A percentile compares a stretch with the other conserved stretches of the same genome.
phyloP scores from a whole-genome alignment of 2,329 filamentous ascomycete species.

The Botrytis deweyae region DNA sequence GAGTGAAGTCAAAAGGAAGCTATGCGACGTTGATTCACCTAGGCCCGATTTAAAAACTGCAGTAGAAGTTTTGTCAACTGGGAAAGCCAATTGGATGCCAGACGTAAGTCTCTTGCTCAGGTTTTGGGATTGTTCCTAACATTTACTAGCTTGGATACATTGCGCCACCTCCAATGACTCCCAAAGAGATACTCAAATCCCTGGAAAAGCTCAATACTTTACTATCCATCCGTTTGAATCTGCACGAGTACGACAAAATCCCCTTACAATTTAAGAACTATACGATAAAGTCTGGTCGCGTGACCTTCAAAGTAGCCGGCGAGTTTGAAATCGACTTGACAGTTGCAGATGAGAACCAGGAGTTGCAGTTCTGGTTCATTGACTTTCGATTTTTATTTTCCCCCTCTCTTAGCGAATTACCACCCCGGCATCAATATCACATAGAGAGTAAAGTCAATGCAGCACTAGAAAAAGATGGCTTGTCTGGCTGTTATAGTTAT shows the following conservation, averaged over 20 bases:
- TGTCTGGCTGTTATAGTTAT: constrained; percentile 79
- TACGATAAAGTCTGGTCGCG: constrained; percentile 78
- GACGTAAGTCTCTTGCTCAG: constrained; percentile 54
- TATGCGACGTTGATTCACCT: constrained; percentile 72
- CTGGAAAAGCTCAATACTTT: constrained; percentile 81
- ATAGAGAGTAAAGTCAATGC: constrained; percentile 73
- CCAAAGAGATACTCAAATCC: constrained; percentile 70
- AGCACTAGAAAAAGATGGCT: constrained; percentile 65
- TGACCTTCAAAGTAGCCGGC: constrained; percentile 76
- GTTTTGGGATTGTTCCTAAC: constrained; percentile 24
- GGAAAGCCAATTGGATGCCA: constrained; percentile 74
- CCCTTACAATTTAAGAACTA: constrained; percentile 78
- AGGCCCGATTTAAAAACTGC: constrained; percentile 92
- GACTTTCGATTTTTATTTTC: constrained; percentile 83
- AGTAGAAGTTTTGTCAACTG: constrained; percentile 77
- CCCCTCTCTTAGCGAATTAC: constrained; percentile 62
- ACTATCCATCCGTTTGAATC: constrained; percentile 76
- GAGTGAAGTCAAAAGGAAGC: constrained; percentile 69
- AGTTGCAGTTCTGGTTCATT: constrained; percentile 89
- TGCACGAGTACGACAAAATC: constrained; percentile 75
- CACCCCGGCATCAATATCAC: constrained; percentile 61
- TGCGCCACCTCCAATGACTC: constrained; percentile 66
- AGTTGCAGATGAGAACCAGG: constrained; percentile 79
- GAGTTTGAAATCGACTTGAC: constrained; percentile 95
- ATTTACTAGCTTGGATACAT: constrained; percentile 69